Percentiles rank a stretch among this genome's conserved stretches.
These are phyloP conservation scores for Pythium aquatile DNA, from an alignment of 352 stramenopile species.

Conservation along the genomic window DNA sequence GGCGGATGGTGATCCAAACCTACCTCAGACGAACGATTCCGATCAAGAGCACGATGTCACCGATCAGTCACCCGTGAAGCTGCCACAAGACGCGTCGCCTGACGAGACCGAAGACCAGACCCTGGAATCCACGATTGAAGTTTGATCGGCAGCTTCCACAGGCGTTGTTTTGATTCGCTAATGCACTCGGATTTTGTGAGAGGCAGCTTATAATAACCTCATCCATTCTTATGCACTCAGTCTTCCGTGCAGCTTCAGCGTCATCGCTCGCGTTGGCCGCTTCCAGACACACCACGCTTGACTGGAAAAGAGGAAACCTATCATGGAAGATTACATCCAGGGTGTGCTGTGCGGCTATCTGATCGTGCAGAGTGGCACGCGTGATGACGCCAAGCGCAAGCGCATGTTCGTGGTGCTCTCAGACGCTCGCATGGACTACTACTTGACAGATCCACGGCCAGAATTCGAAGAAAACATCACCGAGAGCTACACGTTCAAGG, in stretches of 20 bases:
- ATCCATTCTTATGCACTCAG: not conserved
- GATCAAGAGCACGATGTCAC: slow-evolving; percentile 18
- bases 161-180: not conserved
- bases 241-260: too few relatives aligned
- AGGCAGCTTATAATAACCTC: not conserved
- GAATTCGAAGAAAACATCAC: slow-evolving; percentile 57
- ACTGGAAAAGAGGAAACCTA: not conserved
- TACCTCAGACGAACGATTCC: slow-evolving; percentile 28
- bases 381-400: slow-evolving; percentile 43
- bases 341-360: slow-evolving; percentile 67
- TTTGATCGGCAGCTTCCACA: not conserved
- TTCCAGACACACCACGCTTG: too few relatives aligned
- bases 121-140: not conserved
- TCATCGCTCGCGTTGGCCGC: too few relatives aligned
- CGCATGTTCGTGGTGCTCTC: slow-evolving; percentile 75
- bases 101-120: not conserved
- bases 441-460: slow-evolving; percentile 54
- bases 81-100: not conserved
- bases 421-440: slow-evolving; percentile 77
- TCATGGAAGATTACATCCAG: slow-evolving; percentile 75
- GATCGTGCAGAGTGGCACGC: slow-evolving; percentile 51
- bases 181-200: not conserved
- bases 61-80: not conserved
- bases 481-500: slow-evolving; percentile 51
- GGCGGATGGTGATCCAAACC: not conserved